Percentiles rank a stretch among this genome's conserved stretches.
Evolutionary conservation across 139 green algal genomes (phyloP).

Genomic region (Helicosporidium sp.): DNA sequence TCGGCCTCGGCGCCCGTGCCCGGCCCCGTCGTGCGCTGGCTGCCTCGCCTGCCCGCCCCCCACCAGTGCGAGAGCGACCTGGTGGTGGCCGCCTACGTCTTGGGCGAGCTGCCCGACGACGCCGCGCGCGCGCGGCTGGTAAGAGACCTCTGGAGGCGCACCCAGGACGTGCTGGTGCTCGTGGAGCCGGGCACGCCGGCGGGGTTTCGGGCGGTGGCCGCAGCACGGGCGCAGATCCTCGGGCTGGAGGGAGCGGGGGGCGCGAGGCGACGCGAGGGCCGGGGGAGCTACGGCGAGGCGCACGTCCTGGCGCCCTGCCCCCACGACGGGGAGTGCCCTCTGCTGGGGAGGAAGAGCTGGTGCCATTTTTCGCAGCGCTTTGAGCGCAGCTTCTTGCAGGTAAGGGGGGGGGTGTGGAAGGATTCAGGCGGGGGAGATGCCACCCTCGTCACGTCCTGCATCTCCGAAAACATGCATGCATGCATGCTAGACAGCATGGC

Average conservation of each 20-base stretch:
- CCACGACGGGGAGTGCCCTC: constrained; percentile 55
- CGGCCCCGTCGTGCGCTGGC: constrained; percentile 12
- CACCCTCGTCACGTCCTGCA: too few relatives aligned
- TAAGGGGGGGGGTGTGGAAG: background rate
- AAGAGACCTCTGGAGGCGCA: constrained; percentile 19
- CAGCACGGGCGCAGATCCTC: constrained; percentile 26
- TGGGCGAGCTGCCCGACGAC: constrained; percentile 25
- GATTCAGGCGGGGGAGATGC: background rate
- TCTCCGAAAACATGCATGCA: too few relatives aligned
- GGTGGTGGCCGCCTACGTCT: constrained; percentile 39
- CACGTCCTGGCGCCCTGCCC: constrained; percentile 63
- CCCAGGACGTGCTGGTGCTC: constrained; percentile 37
- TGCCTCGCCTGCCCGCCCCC: constrained; percentile 2
- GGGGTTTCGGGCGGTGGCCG: constrained; percentile 27
- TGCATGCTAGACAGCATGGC: background rate
- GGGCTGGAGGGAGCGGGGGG: background rate
- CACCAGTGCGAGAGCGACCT: constrained; percentile 25
- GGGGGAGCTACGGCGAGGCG: constrained; percentile 3
- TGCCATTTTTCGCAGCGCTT: constrained; percentile 62
- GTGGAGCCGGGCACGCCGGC: constrained; percentile 56
- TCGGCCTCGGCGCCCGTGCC: background rate
- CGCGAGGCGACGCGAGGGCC: background rate
- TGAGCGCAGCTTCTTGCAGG: constrained; percentile 28
- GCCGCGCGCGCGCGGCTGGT: constrained; percentile 15
- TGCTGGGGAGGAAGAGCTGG: constrained; percentile 32